Evolutionary conservation across 495 filamentous ascomycete genomes (phyloP).

Genomic region (Mycothermus thermophilus): DNA sequence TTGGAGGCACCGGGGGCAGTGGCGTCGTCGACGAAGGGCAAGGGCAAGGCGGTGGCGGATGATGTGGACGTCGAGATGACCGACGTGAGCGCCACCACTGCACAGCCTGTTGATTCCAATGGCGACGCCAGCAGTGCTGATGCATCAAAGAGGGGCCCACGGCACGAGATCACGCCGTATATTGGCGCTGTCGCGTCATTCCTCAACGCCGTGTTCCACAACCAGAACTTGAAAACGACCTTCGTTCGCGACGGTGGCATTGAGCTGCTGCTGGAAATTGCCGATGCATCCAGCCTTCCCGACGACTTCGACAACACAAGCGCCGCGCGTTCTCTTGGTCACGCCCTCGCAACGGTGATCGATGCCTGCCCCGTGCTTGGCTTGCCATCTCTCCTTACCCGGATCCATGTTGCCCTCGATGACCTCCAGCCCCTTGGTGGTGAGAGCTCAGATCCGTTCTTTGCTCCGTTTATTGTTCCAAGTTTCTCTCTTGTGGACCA

Average conservation of each 20-base stretch:
- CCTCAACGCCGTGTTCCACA: conserved; percentile 62
- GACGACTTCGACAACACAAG: conserved; percentile 56
- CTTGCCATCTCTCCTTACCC: conserved; percentile 62
- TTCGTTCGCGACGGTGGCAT: conserved; percentile 71
- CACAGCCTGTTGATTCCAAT: conserved; percentile 1
- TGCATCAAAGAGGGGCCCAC: no score
- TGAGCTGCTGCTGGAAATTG: conserved; percentile 72
- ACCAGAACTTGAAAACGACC: conserved; percentile 54
- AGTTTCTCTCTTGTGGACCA: conserved; percentile 15
- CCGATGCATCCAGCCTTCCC: conserved; percentile 61
- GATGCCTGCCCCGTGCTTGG: conserved; percentile 74
- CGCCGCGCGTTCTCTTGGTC: conserved; percentile 50
- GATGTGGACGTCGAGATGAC: conserved; percentile 45
- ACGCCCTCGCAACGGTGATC: conserved; percentile 63
- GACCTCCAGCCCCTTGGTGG: conserved; percentile 48
- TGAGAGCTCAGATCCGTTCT: conserved; percentile 32
- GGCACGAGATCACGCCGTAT: conserved; percentile 43
- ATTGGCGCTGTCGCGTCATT: conserved; percentile 64
- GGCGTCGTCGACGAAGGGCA: conserved; percentile 17
- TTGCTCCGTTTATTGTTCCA: conserved; percentile 42
- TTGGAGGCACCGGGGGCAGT: conserved; percentile 7
- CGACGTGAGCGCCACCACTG: conserved; percentile 24
- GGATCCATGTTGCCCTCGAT: conserved; percentile 54
- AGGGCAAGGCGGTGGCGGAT: conserved; percentile 25
- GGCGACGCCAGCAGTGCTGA: neutral